Evolutionary conservation across 2,329 filamentous ascomycete species (phyloP), one percentile per base, ranked within the genome.

Genomic region (Fusarium floridanum): DNA sequence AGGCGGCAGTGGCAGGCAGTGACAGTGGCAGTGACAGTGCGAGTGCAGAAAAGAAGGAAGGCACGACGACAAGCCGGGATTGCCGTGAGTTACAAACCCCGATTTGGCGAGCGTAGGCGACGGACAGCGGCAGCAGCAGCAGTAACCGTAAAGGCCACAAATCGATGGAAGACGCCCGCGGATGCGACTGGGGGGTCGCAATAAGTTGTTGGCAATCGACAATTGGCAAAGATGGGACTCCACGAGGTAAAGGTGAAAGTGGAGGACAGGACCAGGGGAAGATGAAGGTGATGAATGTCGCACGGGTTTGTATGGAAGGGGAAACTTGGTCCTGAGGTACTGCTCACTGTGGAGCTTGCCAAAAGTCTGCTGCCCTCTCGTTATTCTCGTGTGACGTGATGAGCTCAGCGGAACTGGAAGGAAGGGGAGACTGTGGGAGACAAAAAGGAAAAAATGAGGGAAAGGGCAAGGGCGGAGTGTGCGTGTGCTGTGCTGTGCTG

Each of bases 321-420:
- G 34, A 56, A 66, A 59, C 39, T 66, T 37, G 56, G 68, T 71
- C 45, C 27, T 71, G 20, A 27, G 43, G 62, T 53, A 17, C 27
- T 32, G 48, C 48, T 55, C 48, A 55, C 16, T 55, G 48, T 64
- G 74, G 67, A 78, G 71, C 62, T 70, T 61, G 48, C 62, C 64
- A 59, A 61, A 63, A 69, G 60, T 69, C 71, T 72, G 72, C 64
- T 75, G 65, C 59, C 53, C 62, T 57, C 61, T 68, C 64, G 34
- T 36, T 66, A 61, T 61, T 63, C 55, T 73, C 61, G 71, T 68
- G 76, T 78, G 75, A 77, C 73, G 69, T 78, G 75, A 78, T 72
- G 67, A 74, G 67, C 67, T 68, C 70, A 72, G 70, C 69, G 63
- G 34, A 29, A 24, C 22, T 48, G 22, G 36, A 60, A 62, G 68